Conservation (phyloP, 176 grass and related monocot genomes). For the Eremochloa ophiuroides region DNA sequence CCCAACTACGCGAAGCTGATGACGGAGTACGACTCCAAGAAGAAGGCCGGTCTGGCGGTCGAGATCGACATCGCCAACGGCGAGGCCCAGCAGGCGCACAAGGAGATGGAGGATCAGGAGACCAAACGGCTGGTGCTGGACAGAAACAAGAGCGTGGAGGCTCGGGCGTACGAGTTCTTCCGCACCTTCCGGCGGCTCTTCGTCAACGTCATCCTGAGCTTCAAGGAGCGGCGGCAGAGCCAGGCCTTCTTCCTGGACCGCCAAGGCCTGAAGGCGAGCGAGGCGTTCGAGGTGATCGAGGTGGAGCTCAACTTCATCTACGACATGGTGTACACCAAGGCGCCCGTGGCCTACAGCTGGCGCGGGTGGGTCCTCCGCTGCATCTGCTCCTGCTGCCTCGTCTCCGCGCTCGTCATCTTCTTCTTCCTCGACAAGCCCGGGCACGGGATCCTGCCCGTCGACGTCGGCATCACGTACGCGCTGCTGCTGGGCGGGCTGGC, state of each 20-base stretch:
- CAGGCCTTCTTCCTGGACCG: constrained; percentile 3
- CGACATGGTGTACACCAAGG: constrained; percentile 74
- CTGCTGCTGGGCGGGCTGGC: constrained; percentile 42
- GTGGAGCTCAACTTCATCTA: constrained; percentile 67
- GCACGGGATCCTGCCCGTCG: background rate
- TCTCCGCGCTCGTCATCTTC: constrained; percentile 24
- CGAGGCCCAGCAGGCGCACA: background rate
- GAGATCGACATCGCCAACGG: background rate
- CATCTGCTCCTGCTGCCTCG: constrained; percentile 21
- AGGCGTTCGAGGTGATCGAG: constrained; percentile 34
- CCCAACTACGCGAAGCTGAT: constrained; percentile 46
- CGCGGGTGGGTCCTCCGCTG: constrained; percentile 14
- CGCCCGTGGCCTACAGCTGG: background rate
- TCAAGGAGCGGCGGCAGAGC: constrained; percentile 21
- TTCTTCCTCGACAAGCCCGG: constrained; percentile 15
- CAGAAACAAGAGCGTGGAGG: background rate
- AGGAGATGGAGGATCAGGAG: background rate
- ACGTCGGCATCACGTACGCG: constrained; percentile 49
- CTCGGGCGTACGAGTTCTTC: background rate
- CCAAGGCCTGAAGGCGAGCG: accelerated
- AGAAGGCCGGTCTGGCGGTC: constrained; percentile 11
- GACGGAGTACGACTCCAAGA: constrained; percentile 23
- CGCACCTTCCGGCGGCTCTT: constrained; percentile 15
- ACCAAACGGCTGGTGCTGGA: accelerated
- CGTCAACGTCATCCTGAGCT: constrained; percentile 36